Evolutionary conservation across 805 yeast genomes (phyloP), one percentile per base, ranked within the genome.

Genomic region (Yamadazyma paraphyllophila): DNA sequence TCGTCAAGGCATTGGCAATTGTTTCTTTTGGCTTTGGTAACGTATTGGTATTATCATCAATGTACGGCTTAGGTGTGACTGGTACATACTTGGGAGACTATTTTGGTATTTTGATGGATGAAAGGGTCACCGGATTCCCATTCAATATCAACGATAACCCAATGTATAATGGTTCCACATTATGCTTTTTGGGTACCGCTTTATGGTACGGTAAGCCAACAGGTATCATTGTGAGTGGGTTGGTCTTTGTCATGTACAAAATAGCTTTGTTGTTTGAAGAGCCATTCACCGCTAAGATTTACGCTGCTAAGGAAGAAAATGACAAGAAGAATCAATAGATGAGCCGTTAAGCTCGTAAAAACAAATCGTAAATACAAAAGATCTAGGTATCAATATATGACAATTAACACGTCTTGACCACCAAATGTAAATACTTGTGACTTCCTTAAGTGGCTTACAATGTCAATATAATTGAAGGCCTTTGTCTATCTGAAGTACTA

Each of bases 21-120:
- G 64, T 63, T 1, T 56, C 71, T 2, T 85, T 90, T 54, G 80
- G 65, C 1, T 62, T 74, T 41, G 99, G 99, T 16, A 90, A 91
- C 54, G 66, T 88, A 8, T 78, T 94, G 43, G 98, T 91, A 2
- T 52, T 86, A 27, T 68, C 83, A 26, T 88, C 97, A 16, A 92
- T 94, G 98, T 92, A 81, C 71, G 85, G 85, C 11, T 75, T 94
- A 53, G 99, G 99, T 17, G 81, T 94, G 49, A 92, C 97, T 11
- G 99, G 99, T 17, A 94, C 99, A 9, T 94, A 94, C 60, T 70
- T 94, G 49, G 99, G 99, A 36, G 99, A 94, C 66, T 95, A 94
- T 69, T 94, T 94, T 67, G 98, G 98, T 1, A 91, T 94, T 58
- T 77, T 94, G 57, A 94, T 92, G 94, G 82, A 83, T 51, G 80